These are phyloP conservation scores for Lichtheimia ornata DNA, from an alignment of 371 early-diverging fungal species.

Conservation along the genomic window DNA sequence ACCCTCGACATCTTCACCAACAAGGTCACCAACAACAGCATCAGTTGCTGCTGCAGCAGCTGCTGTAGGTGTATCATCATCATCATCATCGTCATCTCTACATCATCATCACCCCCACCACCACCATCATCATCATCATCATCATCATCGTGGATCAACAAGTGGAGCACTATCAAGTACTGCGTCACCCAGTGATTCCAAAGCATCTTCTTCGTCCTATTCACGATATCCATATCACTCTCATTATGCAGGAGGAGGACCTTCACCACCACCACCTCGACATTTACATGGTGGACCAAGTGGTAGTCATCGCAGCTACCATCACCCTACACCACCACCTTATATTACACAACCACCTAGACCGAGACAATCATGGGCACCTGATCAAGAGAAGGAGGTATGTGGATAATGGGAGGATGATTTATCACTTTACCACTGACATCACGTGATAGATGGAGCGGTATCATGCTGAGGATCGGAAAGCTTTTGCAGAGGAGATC, in stretches of 20 bases:
- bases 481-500: conserved; percentile 44
- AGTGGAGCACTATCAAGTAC: neutral
- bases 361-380: conserved; percentile 38
- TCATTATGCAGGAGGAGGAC: conserved; percentile 10
- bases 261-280: conserved; percentile 2
- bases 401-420: neutral
- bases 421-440: neutral
- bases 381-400: conserved; percentile 53
- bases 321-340: conserved; percentile 11
- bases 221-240: neutral
- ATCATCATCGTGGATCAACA: no score
- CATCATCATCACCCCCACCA: conserved; percentile 3
- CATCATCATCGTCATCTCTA: conserved; percentile 5
- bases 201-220: neutral
- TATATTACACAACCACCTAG: conserved; percentile 22
- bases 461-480: conserved; percentile 33
- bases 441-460: conserved; percentile 32
- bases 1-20: neutral
- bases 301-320: conserved; percentile 9
- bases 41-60: neutral
- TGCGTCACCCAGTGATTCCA: neutral
- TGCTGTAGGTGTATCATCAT: neutral
- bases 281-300: conserved; percentile 1
- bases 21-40: conserved; percentile 1
- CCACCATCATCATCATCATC: neutral